phyloP scores from a whole-genome alignment of 2,329 filamentous ascomycete species.

The Herpomyces periplanetae region DNA sequence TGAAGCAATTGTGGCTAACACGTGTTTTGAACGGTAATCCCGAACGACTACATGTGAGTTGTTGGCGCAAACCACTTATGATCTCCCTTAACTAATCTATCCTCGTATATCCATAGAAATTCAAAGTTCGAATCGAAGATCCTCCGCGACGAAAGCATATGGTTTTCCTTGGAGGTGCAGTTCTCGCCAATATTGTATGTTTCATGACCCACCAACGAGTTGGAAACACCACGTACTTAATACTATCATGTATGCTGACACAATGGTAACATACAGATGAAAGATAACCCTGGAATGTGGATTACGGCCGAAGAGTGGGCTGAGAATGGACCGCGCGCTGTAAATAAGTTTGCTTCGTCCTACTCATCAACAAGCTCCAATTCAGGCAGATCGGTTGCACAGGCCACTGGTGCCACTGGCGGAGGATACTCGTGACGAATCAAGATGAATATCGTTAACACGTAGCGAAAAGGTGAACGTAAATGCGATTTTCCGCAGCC shows the following conservation, averaged over 20 bases:
- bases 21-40: slow-evolving; percentile 62
- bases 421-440: no score
- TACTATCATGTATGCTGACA: slow-evolving; percentile 2
- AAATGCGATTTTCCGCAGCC: no score
- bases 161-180: slow-evolving; percentile 93
- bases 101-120: slow-evolving; percentile 20
- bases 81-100: neutral
- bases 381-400: no score
- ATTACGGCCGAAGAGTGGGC: slow-evolving; percentile 88
- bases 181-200: slow-evolving; percentile 56
- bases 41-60: slow-evolving; percentile 31
- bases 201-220: neutral
- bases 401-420: no score
- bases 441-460: no score
- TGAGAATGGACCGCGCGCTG: slow-evolving; percentile 41
- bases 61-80: neutral
- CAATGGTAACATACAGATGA: slow-evolving; percentile 18
- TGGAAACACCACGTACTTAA: slow-evolving; percentile 3
- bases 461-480: no score
- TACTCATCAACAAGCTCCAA: no score
- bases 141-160: slow-evolving; percentile 82
- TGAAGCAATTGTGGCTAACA: slow-evolving; percentile 94
- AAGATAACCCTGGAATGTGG: slow-evolving; percentile 97
- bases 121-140: slow-evolving; percentile 97
- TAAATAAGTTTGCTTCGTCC: slow-evolving; percentile 78